These are phyloP conservation scores for Umbelopsis sp. DNA, from an alignment of 371 early-diverging fungal species.

Conservation along the genomic window DNA sequence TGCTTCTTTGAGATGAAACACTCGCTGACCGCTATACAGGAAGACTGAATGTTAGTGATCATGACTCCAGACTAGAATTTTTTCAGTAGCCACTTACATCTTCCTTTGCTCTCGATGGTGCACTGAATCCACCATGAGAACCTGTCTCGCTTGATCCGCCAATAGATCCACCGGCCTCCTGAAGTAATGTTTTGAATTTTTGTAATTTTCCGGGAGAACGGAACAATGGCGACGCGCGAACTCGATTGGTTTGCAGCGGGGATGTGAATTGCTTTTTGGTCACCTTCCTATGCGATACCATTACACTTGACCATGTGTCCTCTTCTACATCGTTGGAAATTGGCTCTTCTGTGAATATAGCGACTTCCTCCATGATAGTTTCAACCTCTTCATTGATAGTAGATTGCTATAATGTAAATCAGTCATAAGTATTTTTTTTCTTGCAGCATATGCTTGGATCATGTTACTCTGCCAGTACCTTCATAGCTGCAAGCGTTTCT, in stretches of 20 bases:
- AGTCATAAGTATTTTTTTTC: too few species aligned
- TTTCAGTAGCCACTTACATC: background rate
- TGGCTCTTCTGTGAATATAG: conserved; percentile 19
- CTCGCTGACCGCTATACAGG: background rate
- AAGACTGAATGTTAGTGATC: background rate
- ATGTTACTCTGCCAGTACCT: conserved; percentile 9
- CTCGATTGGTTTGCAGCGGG: conserved; percentile 22
- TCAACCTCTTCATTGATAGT: conserved; percentile 3
- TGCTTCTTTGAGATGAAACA: conserved; percentile 12
- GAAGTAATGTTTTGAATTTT: conserved; percentile 24
- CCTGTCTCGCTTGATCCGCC: conserved; percentile 24
- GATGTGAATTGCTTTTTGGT: conserved; percentile 22
- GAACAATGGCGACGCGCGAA: conserved; percentile 20
- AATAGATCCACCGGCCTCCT: conserved; percentile 22
- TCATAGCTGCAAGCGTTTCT: background rate
- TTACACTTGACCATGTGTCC: background rate
- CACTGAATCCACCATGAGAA: conserved; percentile 27
- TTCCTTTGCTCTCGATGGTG: conserved; percentile 1
- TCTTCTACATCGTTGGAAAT: background rate
- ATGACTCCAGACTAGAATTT: background rate
- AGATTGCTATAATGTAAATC: conserved; percentile 4
- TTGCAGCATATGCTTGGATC: too few species aligned
- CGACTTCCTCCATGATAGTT: background rate
- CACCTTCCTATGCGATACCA: conserved; percentile 11
- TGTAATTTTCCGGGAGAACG: conserved; percentile 23